Conservation (phyloP, 257 asterid species). For the Penstemon eatonii region DNA sequence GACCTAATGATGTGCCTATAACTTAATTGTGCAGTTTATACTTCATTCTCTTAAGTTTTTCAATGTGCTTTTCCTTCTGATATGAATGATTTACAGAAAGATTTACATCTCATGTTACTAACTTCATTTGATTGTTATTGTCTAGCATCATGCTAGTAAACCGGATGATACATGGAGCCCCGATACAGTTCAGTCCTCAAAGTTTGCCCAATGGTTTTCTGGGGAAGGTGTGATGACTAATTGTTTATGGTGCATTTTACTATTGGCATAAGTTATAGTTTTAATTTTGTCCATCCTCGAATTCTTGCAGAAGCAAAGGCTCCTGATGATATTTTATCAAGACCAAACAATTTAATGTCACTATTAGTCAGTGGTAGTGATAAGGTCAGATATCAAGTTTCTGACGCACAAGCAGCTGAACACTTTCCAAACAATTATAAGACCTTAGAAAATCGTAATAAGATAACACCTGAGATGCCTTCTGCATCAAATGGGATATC, state of each 20-base stretch:
- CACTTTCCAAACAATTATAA: constrained; percentile 31
- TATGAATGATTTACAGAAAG: constrained; percentile 10
- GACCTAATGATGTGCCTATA: no score
- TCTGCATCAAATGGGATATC: constrained; percentile 49
- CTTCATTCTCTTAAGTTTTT: constrained; percentile 25
- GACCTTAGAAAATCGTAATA: constrained; percentile 37
- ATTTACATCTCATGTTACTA: constrained; percentile 1
- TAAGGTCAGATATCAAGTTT: constrained; percentile 49
- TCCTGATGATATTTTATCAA: constrained; percentile 39
- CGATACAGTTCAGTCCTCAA: constrained; percentile 53
- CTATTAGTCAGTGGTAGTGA: constrained; percentile 61
- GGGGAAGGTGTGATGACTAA: constrained; percentile 65
- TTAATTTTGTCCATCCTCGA: constrained; percentile 21
- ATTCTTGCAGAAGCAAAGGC: constrained; percentile 55
- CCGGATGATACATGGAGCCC: constrained; percentile 53
- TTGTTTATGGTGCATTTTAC: neutral
- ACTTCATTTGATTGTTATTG: constrained; percentile 27
- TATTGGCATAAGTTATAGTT: constrained; percentile 20
- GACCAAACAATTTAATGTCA: constrained; percentile 65
- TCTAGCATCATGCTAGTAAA: constrained; percentile 49
- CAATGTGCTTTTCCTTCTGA: constrained; percentile 23
- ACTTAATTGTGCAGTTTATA: no score
- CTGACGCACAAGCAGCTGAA: constrained; percentile 35
- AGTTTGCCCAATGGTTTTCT: constrained; percentile 81
- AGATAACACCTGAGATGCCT: constrained; percentile 28